These are phyloP conservation scores for Clavariopsis aquatica DNA, from an alignment of 495 filamentous ascomycete genomes.

Conservation along the genomic window DNA sequence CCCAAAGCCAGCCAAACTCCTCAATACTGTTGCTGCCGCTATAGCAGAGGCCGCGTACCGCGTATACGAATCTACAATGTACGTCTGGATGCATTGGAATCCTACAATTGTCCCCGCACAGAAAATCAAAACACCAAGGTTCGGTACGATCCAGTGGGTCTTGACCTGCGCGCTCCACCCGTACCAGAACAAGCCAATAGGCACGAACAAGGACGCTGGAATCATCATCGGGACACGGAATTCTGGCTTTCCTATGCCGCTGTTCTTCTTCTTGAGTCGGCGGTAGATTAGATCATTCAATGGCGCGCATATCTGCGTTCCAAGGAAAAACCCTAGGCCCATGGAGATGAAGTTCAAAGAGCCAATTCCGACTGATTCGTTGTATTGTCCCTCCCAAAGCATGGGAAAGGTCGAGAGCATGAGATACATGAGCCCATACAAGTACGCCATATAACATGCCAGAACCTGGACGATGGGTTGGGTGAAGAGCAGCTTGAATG, in stretches of 20 bases:
- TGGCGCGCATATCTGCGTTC: constrained; percentile 62
- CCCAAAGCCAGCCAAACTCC: constrained; percentile 68
- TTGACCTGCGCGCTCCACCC: constrained; percentile 67
- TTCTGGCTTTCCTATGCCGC: constrained; percentile 61
- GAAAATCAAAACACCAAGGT: constrained; percentile 67
- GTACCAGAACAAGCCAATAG: constrained; percentile 69
- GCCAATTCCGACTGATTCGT: constrained; percentile 60
- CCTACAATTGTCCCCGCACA: constrained; percentile 59
- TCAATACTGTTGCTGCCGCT: constrained; percentile 65
- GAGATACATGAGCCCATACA: constrained; percentile 74
- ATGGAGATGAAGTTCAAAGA: constrained; percentile 73
- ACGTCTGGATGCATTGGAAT: constrained; percentile 73
- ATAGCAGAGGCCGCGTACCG: constrained; percentile 73
- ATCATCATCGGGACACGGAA: constrained; percentile 67
- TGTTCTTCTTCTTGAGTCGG: constrained; percentile 60
- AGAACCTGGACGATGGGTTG: constrained; percentile 59
- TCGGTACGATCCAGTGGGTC: constrained; percentile 70
- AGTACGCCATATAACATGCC: constrained; percentile 65
- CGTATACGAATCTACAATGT: constrained; percentile 76
- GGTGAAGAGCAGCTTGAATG: constrained; percentile 53
- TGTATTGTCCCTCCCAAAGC: constrained; percentile 64
- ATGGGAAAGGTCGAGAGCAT: constrained; percentile 67
- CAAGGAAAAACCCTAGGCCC: constrained; percentile 67
- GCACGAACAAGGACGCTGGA: constrained; percentile 59
- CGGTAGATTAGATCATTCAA: constrained; percentile 68